Base-by-base conservation (phyloP, 768 basidiomycete species). In the Mrakia blollopis region DNA sequence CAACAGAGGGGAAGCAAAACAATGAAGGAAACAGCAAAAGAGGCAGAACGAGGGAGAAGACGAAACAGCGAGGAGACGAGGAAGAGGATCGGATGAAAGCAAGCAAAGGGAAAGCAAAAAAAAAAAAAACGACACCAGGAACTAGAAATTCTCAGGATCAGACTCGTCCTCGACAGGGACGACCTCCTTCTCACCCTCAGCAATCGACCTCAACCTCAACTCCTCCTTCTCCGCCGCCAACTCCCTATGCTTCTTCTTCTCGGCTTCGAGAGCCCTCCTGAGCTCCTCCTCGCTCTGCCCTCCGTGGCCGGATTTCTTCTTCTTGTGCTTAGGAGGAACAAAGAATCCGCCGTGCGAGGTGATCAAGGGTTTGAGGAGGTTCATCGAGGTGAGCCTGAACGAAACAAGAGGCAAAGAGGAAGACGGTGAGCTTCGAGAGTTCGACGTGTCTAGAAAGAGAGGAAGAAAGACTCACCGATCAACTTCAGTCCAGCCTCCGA, bases 401-500 rank as follows among this genome's bases (percentile, higher is more conserved):
- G 18, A 32, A 52, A 2, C 3, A 54, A 10, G 9, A 72, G 14
- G n/a, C 9, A 23, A 30, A 60, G 30, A 37, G 32, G 39, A 16
- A 71, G n/a, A n/a, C n/a, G 70, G 18, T 63, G n/a, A 50, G 68
- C 6, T 30, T 72, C 30, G 70, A 28, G 44, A 14, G 5, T 7
- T 7, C 21, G 57, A 57, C 57, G 23, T n/a, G 65, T 65, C n/a
- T 2, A 63, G 35, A 35, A 37, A 39, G 35, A 39, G 63, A 41
- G 39, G 57, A 25, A 2, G 57, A 25, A 35, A 47, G 16, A 72
- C 71, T 52, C 30, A 72, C 71, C 47, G 21, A 44, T 74, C 63
- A 18, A 76, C 32, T 68, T 76, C 75, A n/a, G 69, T 44, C 75
- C 57, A 70, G 8, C 75, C 75, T 23, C 88, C 88, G 23, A 91